Base-by-base conservation (phyloP, 306 rosid genomes). In the Prosopis cineraria region DNA sequence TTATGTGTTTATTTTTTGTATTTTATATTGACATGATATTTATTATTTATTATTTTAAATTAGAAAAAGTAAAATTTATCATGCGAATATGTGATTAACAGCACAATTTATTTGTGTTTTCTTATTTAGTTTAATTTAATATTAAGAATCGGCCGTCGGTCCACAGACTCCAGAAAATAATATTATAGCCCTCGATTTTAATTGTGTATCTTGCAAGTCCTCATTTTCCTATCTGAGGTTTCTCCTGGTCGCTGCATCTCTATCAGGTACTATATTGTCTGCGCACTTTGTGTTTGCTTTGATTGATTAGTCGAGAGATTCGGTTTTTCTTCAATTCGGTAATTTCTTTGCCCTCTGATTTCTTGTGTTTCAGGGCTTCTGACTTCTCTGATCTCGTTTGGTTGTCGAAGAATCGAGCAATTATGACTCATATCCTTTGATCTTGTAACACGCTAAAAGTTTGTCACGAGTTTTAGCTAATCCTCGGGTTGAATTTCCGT, bases 381-480 rank as follows among this genome's bases (percentile, higher is more conserved):
- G 19, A 76, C 83, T 41, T 41, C 81, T 79, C 73, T 76, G 84
- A 74, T 75, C 83, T 78, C 70, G 73, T 81, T 80, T 72, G 69
- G 58, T 77, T 73, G 59, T 79, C 48, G 73, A 73, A 79, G 88
- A 73, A 77, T 72, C 74, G 2, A 60, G 65, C 82, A 52, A 45
- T 22, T 72, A 90, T 91, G 96, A 80, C 90, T 87, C 93, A 91
- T 91, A 89, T 91, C 91, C 96, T 91, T 86, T 71, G 68, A 60
- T 80, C 43, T 30, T 1, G 14, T 36, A 34, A 72, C 41, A 39
- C 20, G 33, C 41, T 62, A 55, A 31, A 69, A 34, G 19, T 77
- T 60, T 34, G 53, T 66, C 9, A 29, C 44, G 7, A 34, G 5
- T 76, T 52, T 16, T 68, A 10, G 53, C n/a, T 31, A 53, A 77